Evolutionary conservation across 225 moss, liverwort and hornwort species (phyloP).

Genomic region (Sphagnum contortum): DNA sequence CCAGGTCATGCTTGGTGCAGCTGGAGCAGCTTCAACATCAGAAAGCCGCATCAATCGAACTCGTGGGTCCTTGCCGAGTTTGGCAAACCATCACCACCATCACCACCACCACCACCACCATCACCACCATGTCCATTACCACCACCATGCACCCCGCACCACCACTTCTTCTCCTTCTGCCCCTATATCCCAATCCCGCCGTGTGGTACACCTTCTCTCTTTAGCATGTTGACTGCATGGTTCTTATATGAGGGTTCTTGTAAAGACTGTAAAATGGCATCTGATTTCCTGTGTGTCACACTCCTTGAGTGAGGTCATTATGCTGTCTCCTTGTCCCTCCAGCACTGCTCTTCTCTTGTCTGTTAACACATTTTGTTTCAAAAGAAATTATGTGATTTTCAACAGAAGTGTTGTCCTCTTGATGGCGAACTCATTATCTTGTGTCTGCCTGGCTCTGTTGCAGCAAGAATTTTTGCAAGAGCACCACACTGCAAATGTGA

Average conservation of each 20-base stretch:
- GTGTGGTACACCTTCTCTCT: conserved; percentile 22
- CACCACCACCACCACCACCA: conserved; percentile 56
- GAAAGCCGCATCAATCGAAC: conserved; percentile 45
- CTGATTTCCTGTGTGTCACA: not conserved
- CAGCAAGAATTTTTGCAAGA: conserved; percentile 91
- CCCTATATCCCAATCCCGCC: conserved; percentile 38
- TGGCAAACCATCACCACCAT: conserved; percentile 65
- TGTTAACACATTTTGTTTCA: too few species aligned
- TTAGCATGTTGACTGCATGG: too few species aligned
- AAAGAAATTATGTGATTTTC: too few species aligned
- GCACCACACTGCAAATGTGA: conserved; percentile 55
- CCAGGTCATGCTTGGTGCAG: conserved; percentile 3
- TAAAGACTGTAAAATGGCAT: too few species aligned
- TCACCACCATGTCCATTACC: conserved; percentile 51
- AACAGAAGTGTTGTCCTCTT: too few species aligned
- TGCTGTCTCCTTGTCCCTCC: not conserved
- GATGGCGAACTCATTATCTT: not conserved
- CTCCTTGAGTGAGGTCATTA: not conserved
- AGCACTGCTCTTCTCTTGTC: too few species aligned
- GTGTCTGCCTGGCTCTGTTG: not conserved
- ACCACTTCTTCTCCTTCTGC: conserved; percentile 32
- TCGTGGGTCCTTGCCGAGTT: conserved; percentile 21
- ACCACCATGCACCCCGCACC: conserved; percentile 50
- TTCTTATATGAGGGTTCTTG: too few species aligned
- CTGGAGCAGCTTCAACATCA: conserved; percentile 16